Evolutionary conservation across 2,329 filamentous ascomycete species (phyloP), one percentile per base, ranked within the genome.

Genomic region (Orbilia ellipsospora): DNA sequence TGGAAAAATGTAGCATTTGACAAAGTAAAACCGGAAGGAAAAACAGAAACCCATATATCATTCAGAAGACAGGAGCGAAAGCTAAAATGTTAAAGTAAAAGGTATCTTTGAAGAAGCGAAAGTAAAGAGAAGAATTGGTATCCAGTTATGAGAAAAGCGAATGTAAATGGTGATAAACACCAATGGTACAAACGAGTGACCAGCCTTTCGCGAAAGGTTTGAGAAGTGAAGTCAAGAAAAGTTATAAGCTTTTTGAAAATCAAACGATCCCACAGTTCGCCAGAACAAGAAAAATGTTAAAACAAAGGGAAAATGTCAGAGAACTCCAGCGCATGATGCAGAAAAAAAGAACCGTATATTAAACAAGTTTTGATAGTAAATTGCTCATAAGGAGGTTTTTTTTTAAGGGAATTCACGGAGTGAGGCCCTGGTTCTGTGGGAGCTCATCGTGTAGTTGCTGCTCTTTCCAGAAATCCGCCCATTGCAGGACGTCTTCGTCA

Each of bases 71-170:
- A 20, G 6, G 23, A 52, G 20, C 28, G 16, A 62, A 48, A 51
- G 8, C 15, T 26, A 54, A 64, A 64, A 31, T 16, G 16, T 13
- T 48, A 48, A 20, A 59, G 40, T 23, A 26, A 60, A 64, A 75
- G 72, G 72, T 75, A 75, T 75, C 72, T 70, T 72, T 59, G 18
- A n/a, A 72, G 67, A 72, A 72, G 67, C 67, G 67, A 72, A 72
- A 26, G 67, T 65, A 23, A 42, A 65, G 64, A 63, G 48, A 45
- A 45, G 4, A 59, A 15, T 48, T 59, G 55, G 48, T 72, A 72
- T 72, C 60, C 54, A 45, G 45, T 7, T 36, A 68, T 40, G 12
- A 12, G 31, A 69, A 44, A 54, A 75, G 64, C 72, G 72, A 75
- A 61, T 55, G 72, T 69, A 69, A 75, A 65, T 18, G 64, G 64